Conservation (phyloP, 805 yeast genomes). For the Blastobotrys robertii region DNA sequence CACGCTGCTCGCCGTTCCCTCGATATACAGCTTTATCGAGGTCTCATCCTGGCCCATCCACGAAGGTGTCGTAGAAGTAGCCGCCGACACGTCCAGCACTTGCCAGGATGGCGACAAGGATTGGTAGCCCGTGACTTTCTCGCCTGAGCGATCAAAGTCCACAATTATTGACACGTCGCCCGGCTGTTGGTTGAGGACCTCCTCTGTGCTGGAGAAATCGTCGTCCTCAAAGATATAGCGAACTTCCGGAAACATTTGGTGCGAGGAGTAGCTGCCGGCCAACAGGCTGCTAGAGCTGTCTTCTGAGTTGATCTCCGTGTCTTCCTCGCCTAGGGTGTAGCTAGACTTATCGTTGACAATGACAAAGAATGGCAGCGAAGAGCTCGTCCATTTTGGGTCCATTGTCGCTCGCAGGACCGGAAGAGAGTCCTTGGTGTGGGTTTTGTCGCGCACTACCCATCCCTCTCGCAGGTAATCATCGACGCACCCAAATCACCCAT, state of each 20-base stretch:
- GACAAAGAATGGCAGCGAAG: slow-evolving; percentile 18
- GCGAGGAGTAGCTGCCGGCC: neutral
- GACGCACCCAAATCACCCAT: too few species aligned
- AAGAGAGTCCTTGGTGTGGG: too few species aligned
- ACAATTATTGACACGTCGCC: slow-evolving; percentile 27
- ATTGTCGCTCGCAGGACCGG: too few species aligned
- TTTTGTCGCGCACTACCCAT: too few species aligned
- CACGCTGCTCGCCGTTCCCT: slow-evolving; percentile 12
- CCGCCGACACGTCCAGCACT: slow-evolving; percentile 20
- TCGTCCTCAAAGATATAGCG: slow-evolving; percentile 30
- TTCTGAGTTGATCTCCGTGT: neutral
- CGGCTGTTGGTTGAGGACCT: slow-evolving; percentile 21
- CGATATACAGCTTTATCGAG: slow-evolving; percentile 11
- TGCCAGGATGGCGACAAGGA: slow-evolving; percentile 32
- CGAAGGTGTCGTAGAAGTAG: slow-evolving; percentile 9
- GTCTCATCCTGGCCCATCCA: slow-evolving; percentile 4
- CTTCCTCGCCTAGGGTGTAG: neutral
- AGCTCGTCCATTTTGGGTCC: slow-evolving; percentile 12
- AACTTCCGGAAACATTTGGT: slow-evolving; percentile 27
- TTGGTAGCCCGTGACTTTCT: slow-evolving; percentile 20
- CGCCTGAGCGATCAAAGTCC: slow-evolving; percentile 29
- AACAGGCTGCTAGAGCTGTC: neutral
- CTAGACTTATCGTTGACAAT: slow-evolving; percentile 11
- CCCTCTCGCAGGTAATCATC: too few species aligned
- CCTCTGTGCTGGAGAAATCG: slow-evolving; percentile 26